Percentiles rank a stretch among this genome's conserved stretches.
These are phyloP conservation scores for Aspergillus fischeri DNA, from an alignment of 2,329 filamentous ascomycete species.

Conservation along the genomic window DNA sequence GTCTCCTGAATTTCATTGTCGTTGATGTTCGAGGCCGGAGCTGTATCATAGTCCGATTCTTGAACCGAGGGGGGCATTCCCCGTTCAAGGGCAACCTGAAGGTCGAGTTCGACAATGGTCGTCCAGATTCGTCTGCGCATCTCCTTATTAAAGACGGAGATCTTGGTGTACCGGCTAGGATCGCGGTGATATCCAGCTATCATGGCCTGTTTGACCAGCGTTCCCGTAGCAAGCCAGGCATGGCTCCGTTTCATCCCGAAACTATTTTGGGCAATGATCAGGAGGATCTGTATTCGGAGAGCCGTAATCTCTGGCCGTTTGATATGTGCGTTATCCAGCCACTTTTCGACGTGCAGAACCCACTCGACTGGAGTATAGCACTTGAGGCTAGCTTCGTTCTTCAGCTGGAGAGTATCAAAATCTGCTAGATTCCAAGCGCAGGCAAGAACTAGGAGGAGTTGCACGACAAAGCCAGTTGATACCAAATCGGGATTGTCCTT, in stretches of 20 bases:
- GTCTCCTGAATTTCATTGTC: conserved; percentile 46
- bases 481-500: conserved; percentile 22
- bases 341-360: conserved; percentile 83
- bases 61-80: conserved; percentile 50
- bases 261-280: conserved; percentile 48
- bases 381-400: conserved; percentile 23
- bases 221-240: conserved; percentile 49
- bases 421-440: conserved; percentile 38
- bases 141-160: conserved; percentile 40
- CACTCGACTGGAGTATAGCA: conserved; percentile 55
- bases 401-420: conserved; percentile 22
- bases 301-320: conserved; percentile 50
- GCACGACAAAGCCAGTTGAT: conserved; percentile 30
- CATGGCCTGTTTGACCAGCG: conserved; percentile 51
- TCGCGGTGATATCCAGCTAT: conserved; percentile 50
- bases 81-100: conserved; percentile 52
- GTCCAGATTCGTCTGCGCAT: conserved; percentile 55
- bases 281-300: conserved; percentile 50
- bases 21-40: conserved; percentile 47
- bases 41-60: conserved; percentile 45
- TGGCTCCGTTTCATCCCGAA: conserved; percentile 53
- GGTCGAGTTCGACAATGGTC: conserved; percentile 54
- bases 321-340: conserved; percentile 72
- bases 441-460: conserved; percentile 36
- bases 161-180: conserved; percentile 27